These are phyloP conservation scores for Trichoderma asperelloides DNA, from an alignment of 495 filamentous ascomycete species.

Conservation along the genomic window DNA sequence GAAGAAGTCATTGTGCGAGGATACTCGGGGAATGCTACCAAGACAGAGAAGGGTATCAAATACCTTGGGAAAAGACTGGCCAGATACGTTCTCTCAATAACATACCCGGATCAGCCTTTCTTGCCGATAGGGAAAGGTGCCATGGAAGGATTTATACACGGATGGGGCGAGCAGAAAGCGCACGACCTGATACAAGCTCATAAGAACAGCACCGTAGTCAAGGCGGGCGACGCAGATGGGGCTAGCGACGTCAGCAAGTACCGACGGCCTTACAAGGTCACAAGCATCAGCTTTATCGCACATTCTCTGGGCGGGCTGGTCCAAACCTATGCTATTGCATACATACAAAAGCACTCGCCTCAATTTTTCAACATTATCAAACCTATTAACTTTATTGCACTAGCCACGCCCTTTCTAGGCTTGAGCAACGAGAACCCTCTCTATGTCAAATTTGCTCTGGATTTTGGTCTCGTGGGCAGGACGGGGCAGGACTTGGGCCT, in stretches of 20 bases:
- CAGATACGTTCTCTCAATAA: slow-evolving; percentile 80
- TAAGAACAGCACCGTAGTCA: slow-evolving; percentile 42
- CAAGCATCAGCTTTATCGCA: slow-evolving; percentile 90
- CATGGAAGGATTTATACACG: slow-evolving; percentile 14
- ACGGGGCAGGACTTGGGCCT: slow-evolving; percentile 92
- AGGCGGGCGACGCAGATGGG: slow-evolving; percentile 17
- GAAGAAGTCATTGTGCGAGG: slow-evolving; percentile 92
- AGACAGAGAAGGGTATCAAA: slow-evolving; percentile 91
- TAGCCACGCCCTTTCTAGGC: slow-evolving; percentile 85
- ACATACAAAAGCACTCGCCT: slow-evolving; percentile 93
- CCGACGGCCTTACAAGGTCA: slow-evolving; percentile 70
- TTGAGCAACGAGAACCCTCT: slow-evolving; percentile 95
- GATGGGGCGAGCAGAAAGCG: slow-evolving; percentile 20
- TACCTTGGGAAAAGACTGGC: slow-evolving; percentile 92
- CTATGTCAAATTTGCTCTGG: slow-evolving; percentile 93
- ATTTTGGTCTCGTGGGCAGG: slow-evolving; percentile 88
- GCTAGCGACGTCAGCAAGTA: background rate
- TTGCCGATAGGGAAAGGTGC: slow-evolving; percentile 53
- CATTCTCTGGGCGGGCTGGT: slow-evolving; percentile 88
- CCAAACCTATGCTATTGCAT: slow-evolving; percentile 93
- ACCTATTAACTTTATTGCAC: slow-evolving; percentile 87
- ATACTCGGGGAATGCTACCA: slow-evolving; percentile 79
- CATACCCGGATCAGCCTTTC: slow-evolving; percentile 85
- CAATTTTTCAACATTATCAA: slow-evolving; percentile 79
- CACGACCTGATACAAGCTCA: slow-evolving; percentile 33